phyloP scores from a whole-genome alignment of 1,139 yeast species.

The Geotrichum aggregatum region DNA sequence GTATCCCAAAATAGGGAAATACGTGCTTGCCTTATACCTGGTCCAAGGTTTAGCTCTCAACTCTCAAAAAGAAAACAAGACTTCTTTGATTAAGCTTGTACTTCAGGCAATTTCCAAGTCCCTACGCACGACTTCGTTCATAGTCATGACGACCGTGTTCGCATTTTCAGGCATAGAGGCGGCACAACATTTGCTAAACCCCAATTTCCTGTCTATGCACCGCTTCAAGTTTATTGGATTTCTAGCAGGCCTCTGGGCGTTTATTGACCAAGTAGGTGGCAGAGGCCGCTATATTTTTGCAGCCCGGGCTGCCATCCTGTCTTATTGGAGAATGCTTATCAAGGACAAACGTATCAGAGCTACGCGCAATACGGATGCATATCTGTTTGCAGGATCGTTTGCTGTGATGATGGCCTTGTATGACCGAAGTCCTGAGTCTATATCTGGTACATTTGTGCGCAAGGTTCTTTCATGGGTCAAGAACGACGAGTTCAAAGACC shows the following conservation, averaged over 20 bases:
- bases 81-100: constrained; percentile 16
- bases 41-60: constrained; percentile 24
- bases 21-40: constrained; percentile 36
- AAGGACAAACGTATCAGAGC: constrained; percentile 31
- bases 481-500: constrained; percentile 32
- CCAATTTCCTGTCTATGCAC: constrained; percentile 33
- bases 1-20: constrained; percentile 32
- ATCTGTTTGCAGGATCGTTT: constrained; percentile 36
- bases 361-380: constrained; percentile 35
- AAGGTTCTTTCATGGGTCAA: constrained; percentile 38
- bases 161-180: constrained; percentile 44
- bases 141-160: constrained; percentile 39
- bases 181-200: constrained; percentile 35
- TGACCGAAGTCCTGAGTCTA: constrained; percentile 37
- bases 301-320: constrained; percentile 38
- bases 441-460: constrained; percentile 36
- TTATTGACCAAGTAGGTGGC: constrained; percentile 38
- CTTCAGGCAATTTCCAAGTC: constrained; percentile 30
- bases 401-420: constrained; percentile 37
- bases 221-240: constrained; percentile 42
- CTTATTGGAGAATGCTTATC: constrained; percentile 39
- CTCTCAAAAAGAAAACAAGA: background rate
- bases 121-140: constrained; percentile 35
- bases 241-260: constrained; percentile 42
- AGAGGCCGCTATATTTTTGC: constrained; percentile 39